Evolutionary conservation across 805 yeast species (phyloP), one percentile per base, ranked within the genome.

Genomic region (Saccharomycopsis capsularis): DNA sequence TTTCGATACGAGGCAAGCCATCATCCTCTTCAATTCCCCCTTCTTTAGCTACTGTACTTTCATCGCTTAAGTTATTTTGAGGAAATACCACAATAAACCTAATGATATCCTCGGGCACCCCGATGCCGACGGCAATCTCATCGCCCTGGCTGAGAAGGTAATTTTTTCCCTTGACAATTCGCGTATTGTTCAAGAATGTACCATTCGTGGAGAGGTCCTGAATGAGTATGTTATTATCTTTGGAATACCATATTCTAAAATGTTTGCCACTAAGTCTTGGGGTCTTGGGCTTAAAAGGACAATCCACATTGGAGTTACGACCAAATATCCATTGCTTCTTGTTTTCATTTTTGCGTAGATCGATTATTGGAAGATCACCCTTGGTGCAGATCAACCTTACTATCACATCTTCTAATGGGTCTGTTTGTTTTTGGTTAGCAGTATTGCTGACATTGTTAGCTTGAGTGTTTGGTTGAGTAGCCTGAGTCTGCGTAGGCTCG

Each of bases 121-220:
- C 98, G 16, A 81, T 70, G 0, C 98, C 99, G 0, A 93, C 85
- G 1, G 90, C 76, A 35, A 93, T 83, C 60, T 88, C 96, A 65
- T 93, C 99, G 3, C 98, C 98, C 61, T 88, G 96, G 40, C 82
- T 80, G 35, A 93, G 65, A 48, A 91, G 78, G 62, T 86, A 87
- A 59, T 87, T 86, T 43, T 83, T 78, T 19, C 85, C 85, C 60
- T 82, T 85, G 22, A 81, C 86, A 18, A 91, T 64, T 45, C 87
- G 72, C 35, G 73, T 73, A 29, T 82, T 81, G 67, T 91, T 93
- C 42, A 91, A 67, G 71, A 79, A 84, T 0, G 99, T 93, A 5
- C 99, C 99, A 67, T 93, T 93, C 2, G 98, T 91, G 1, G 95
- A 85, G 2, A 73, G 65, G 63, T 90, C 97, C 61, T 63, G 66